phyloP scores from a whole-genome alignment of 345 rosid species.

The Reutealis trisperma region DNA sequence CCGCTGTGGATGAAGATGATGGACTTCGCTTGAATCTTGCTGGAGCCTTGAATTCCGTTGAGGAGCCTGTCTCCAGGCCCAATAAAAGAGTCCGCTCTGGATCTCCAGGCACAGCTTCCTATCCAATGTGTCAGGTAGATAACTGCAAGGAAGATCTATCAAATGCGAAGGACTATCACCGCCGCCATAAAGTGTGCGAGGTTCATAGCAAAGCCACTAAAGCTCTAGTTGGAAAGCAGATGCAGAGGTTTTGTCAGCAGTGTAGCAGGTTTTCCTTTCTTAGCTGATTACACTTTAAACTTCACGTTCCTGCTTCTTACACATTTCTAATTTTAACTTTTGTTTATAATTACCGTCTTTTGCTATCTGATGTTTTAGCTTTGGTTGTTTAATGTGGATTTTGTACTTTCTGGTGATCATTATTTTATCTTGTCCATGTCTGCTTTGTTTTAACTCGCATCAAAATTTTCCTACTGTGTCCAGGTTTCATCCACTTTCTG shows the following conservation, averaged over 20 bases:
- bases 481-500: slow-evolving; percentile 80
- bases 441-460: not conserved
- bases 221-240: slow-evolving; percentile 77
- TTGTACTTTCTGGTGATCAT: not conserved
- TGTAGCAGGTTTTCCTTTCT: slow-evolving; percentile 72
- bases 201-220: slow-evolving; percentile 80
- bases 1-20: slow-evolving; percentile 34
- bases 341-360: too few relatives aligned
- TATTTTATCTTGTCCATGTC: not conserved
- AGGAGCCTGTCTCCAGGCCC: slow-evolving; percentile 56
- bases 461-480: slow-evolving; percentile 9
- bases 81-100: slow-evolving; percentile 73
- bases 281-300: not conserved
- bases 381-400: not conserved
- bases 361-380: not conserved
- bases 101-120: slow-evolving; percentile 62
- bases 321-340: not conserved
- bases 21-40: slow-evolving; percentile 77
- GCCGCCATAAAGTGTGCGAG: slow-evolving; percentile 89
- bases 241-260: slow-evolving; percentile 99
- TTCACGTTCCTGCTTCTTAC: not conserved
- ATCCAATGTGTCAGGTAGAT: slow-evolving; percentile 89
- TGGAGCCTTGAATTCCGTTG: slow-evolving; percentile 47
- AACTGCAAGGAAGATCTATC: slow-evolving; percentile 76
- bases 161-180: slow-evolving; percentile 82